Base-by-base conservation (phyloP, 2,329 filamentous ascomycete species). In the Pseudocercospora ulei region DNA sequence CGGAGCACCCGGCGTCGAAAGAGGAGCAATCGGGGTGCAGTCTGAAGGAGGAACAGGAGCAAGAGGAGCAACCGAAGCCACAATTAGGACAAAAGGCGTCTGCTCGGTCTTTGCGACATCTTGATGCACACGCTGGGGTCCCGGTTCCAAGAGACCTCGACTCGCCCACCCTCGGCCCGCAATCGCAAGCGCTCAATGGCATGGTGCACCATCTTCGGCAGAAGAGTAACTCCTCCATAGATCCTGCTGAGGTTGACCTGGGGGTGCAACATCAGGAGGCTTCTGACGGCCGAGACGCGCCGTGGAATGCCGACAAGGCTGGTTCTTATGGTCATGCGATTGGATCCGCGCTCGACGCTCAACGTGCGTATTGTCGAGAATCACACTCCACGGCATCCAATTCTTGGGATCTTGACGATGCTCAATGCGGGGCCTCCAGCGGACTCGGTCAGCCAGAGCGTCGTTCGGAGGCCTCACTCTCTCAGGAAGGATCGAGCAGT, bases 171-270 rank as follows among this genome's bases (percentile, higher is more conserved):
- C 65, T 94, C 4, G 81, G 81, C 1, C 79, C 82, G 0, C 67
- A 41, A 13, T 67, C 9, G 22, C 49, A 65, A 65, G 85, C 83
- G 1, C 68, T 95, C 9, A 88, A 80, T 35, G 54, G 53, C 30
- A 54, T 60, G 53, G 51, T 61, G 34, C 57, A 87, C 46, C 90
- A 96, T 65, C 65, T 96, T 25, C 77, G 90, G 35, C 76, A 76
- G 20, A 76, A 80, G 47, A 96, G 88, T 62, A 80, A 76, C 8
- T 96, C 88, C 1, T 92, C 85, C 0, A 70, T 90, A 16, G 85
- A 84, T 38, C 61, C 54, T 3, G 36, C 41, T 7, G 55, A 60
- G 17, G 55, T 61, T 75, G 73, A 16, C 64, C 64, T 39, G 63
- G 28, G 16, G 12, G 62, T 14, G 66, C 65, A 33, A 5, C 38